These are phyloP conservation scores for Carex myosuroides DNA, from an alignment of 176 grass and related monocot genomes.

Conservation along the genomic window DNA sequence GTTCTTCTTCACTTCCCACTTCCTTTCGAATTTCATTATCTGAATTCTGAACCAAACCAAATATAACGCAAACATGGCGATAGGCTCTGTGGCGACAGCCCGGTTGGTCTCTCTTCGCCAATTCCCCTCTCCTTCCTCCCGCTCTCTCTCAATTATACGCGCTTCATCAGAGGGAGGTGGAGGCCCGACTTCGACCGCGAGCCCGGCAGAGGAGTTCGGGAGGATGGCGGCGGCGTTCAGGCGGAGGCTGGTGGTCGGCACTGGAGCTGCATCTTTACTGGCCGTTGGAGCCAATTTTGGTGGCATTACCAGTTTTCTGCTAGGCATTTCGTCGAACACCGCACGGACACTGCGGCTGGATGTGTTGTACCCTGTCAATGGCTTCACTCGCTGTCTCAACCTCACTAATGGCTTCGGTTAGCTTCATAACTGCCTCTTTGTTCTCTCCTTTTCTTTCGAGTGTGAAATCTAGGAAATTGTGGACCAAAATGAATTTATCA, in stretches of 20 bases:
- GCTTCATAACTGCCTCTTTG: background rate
- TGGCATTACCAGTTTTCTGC: slow-evolving; percentile 79
- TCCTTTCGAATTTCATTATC: background rate
- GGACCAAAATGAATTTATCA: background rate
- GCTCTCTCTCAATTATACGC: slow-evolving; percentile 9
- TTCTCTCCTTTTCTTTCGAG: too few relatives aligned
- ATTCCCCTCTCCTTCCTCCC: background rate
- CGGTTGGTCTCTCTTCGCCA: background rate
- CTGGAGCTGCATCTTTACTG: slow-evolving; percentile 36
- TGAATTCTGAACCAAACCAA: background rate
- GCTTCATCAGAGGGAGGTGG: slow-evolving; percentile 11
- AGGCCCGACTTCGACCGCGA: background rate
- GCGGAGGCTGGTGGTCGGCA: slow-evolving; percentile 51
- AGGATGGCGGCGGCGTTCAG: slow-evolving; percentile 71
- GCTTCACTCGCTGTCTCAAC: slow-evolving; percentile 82
- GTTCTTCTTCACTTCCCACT: too few relatives aligned
- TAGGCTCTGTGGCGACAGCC: background rate
- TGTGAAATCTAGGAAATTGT: background rate
- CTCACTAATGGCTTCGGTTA: slow-evolving; percentile 62
- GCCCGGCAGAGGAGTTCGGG: slow-evolving; percentile 53
- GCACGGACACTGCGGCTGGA: slow-evolving; percentile 64
- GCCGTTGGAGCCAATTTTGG: slow-evolving; percentile 84
- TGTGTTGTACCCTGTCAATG: slow-evolving; percentile 79
- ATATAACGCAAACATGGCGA: background rate
- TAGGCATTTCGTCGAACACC: slow-evolving; percentile 68